phyloP scores from a whole-genome alignment of 2,329 filamentous ascomycete genomes.

The Xylariales sp. region DNA sequence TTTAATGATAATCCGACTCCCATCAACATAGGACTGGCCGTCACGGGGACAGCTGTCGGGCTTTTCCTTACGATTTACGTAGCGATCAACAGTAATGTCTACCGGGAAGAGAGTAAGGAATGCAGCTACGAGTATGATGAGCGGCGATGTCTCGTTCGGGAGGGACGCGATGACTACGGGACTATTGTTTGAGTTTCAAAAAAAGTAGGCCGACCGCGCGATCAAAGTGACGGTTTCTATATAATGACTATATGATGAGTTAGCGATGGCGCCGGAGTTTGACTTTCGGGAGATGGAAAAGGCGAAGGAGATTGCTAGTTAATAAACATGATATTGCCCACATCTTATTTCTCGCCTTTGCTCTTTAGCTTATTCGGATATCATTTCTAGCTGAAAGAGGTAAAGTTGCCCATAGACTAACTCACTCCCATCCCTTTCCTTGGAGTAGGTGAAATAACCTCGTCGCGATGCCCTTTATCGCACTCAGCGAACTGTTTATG shows the following conservation, averaged over 20 bases:
- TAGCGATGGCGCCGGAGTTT: constrained; percentile 29
- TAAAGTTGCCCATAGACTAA: too few relatives aligned
- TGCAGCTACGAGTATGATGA: constrained; percentile 13
- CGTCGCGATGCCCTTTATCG: too few relatives aligned
- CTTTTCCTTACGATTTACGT: constrained; percentile 50
- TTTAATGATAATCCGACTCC: constrained; percentile 72
- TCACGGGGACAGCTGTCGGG: constrained; percentile 66
- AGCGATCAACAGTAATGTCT: constrained; percentile 41
- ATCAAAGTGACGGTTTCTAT: neutral
- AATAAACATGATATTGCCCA: constrained; percentile 6
- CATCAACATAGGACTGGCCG: constrained; percentile 70
- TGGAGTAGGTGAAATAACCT: too few relatives aligned
- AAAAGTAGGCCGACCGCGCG: neutral
- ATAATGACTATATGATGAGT: constrained; percentile 15
- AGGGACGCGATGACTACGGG: constrained; percentile 32
- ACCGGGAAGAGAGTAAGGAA: constrained; percentile 33
- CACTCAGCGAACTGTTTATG: too few relatives aligned
- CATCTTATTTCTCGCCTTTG: neutral
- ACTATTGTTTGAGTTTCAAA: constrained; percentile 28
- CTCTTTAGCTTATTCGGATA: neutral
- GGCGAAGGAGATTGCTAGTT: neutral
- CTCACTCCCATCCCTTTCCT: too few relatives aligned
- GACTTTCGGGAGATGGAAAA: neutral
- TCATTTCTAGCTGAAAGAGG: too few relatives aligned
- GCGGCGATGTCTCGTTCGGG: constrained; percentile 28